Conservation (phyloP, 1,284 basidiomycete species). For the Melampsora abietis-canadensis region DNA sequence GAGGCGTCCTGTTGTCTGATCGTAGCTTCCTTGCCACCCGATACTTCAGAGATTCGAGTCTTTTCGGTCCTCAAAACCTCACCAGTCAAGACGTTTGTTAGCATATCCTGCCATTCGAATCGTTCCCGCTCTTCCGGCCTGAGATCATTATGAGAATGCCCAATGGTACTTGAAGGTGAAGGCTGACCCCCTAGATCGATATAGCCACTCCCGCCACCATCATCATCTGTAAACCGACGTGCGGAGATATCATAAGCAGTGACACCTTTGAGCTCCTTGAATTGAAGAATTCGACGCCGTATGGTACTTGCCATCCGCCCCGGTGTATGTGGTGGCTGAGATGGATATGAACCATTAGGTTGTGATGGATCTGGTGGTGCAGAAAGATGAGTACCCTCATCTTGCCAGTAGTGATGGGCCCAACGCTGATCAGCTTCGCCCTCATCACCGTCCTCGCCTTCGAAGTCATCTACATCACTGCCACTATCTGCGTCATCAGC, state of each 20-base stretch:
- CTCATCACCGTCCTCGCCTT: conserved; percentile 38
- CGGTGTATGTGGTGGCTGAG: conserved; percentile 24
- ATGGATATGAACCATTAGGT: conserved; percentile 21
- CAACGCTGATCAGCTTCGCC: conserved; percentile 18
- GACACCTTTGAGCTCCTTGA: conserved; percentile 38
- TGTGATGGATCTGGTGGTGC: conserved; percentile 1
- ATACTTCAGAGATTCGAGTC: conserved; percentile 65
- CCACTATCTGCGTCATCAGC: conserved; percentile 38
- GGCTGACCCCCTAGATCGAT: conserved; percentile 16
- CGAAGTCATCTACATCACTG: conserved; percentile 42
- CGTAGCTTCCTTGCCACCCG: conserved; percentile 49
- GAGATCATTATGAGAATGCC: conserved; percentile 10
- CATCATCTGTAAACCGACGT: conserved; percentile 30
- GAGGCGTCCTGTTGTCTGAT: conserved; percentile 46
- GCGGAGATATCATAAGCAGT: conserved; percentile 42
- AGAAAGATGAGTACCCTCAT: conserved; percentile 28
- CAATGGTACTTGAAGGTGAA: conserved; percentile 12
- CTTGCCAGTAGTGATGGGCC: conserved; percentile 38
- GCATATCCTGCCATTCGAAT: conserved; percentile 89
- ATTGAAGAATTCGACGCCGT: conserved; percentile 21
- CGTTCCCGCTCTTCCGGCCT: conserved; percentile 69
- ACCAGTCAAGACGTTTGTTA: conserved; percentile 83
- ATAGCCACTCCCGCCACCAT: neutral
- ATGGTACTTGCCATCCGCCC: conserved; percentile 15
- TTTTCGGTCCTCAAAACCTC: conserved; percentile 91